Percentiles rank a stretch among this genome's conserved stretches.
Conservation (phyloP, 2,329 filamentous ascomycete genomes). For the Fusarium burgessii region DNA sequence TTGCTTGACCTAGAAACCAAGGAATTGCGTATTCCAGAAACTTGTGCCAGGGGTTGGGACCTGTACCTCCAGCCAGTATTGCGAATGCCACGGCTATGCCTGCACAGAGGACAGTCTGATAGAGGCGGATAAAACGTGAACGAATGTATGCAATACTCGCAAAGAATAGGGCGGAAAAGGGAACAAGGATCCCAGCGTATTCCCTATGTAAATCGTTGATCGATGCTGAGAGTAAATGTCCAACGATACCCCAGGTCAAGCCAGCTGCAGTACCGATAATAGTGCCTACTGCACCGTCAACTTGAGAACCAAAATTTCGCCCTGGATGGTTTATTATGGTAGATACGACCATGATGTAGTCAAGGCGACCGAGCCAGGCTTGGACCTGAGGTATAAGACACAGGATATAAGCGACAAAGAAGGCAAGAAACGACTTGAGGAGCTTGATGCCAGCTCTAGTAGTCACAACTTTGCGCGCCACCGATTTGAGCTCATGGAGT, state of each 20-base stretch:
- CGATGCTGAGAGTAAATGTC: constrained; percentile 65
- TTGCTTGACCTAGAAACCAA: constrained; percentile 66
- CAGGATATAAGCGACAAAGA: constrained; percentile 66
- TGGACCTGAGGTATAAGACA: constrained; percentile 63
- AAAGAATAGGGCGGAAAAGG: constrained; percentile 67
- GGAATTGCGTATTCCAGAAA: constrained; percentile 65
- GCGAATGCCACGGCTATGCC: constrained; percentile 68
- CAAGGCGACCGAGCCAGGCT: constrained; percentile 65
- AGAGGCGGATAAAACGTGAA: constrained; percentile 67
- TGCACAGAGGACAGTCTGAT: constrained; percentile 66
- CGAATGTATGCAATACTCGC: constrained; percentile 63
- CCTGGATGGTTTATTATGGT: constrained; percentile 69
- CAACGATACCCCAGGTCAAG: constrained; percentile 67
- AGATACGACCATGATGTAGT: constrained; percentile 68
- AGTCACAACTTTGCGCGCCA: constrained; percentile 56
- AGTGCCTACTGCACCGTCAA: constrained; percentile 67
- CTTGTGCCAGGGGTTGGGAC: constrained; percentile 57
- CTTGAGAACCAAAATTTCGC: constrained; percentile 66
- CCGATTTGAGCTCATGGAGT: constrained; percentile 57
- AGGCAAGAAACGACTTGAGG: constrained; percentile 66
- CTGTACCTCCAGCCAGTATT: constrained; percentile 54
- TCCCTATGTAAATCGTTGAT: constrained; percentile 59
- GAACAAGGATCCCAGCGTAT: constrained; percentile 66
- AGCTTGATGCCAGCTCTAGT: constrained; percentile 65
- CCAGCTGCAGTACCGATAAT: constrained; percentile 66